These are phyloP conservation scores for Lachancea meyersii DNA, from an alignment of 805 yeast genomes.

Conservation along the genomic window DNA sequence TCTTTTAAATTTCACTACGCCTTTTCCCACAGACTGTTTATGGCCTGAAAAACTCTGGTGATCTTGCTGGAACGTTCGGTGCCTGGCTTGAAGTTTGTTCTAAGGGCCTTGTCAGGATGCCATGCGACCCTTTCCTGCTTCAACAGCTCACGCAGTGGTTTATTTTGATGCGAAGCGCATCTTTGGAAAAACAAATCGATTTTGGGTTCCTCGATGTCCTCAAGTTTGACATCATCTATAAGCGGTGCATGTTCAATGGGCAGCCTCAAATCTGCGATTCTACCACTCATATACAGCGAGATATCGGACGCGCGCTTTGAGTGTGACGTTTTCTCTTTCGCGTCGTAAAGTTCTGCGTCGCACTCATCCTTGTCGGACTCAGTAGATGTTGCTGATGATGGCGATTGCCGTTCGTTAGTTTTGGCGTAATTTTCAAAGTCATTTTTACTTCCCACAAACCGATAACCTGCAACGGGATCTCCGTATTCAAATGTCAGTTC, in stretches of 20 bases:
- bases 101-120: constrained; percentile 9
- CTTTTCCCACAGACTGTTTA: constrained; percentile 8
- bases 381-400: not conserved
- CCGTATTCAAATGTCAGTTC: constrained; percentile 9
- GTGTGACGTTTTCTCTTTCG: not conserved
- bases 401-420: not conserved
- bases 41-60: constrained; percentile 7
- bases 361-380: not conserved
- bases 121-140: constrained; percentile 7
- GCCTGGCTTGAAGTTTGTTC: not conserved
- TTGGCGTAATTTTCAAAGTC: constrained; percentile 1
- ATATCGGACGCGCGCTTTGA: not conserved
- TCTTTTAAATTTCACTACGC: not conserved
- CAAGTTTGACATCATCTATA: not conserved
- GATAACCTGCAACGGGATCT: constrained; percentile 5
- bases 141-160: constrained; percentile 2
- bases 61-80: not conserved
- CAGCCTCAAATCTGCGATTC: not conserved
- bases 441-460: constrained; percentile 5
- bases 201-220: not conserved
- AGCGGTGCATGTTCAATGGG: constrained; percentile 5
- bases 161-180: not conserved
- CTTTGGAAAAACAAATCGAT: not conserved
- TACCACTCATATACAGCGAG: not conserved
- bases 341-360: not conserved